These are phyloP conservation scores for Speleostelium caveatum DNA, from an alignment of 78 protist species.

Conservation along the genomic window DNA sequence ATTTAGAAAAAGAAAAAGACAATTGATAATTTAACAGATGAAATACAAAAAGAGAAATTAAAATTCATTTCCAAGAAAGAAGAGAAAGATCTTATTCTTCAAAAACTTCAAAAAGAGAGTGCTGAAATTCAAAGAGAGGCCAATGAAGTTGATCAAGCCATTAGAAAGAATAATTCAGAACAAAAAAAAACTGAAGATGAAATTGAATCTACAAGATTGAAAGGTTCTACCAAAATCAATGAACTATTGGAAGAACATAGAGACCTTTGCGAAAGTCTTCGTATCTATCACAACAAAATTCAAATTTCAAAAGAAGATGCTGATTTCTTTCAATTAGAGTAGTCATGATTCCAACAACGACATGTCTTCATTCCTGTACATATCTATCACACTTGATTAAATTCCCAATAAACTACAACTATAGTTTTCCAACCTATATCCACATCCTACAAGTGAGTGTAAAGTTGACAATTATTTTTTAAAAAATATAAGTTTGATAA, in stretches of 20 bases:
- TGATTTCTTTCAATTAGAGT: background rate
- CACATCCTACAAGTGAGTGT: background rate
- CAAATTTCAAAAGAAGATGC: too few species aligned
- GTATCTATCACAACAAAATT: too few species aligned
- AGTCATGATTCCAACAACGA: background rate
- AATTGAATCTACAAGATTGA: background rate
- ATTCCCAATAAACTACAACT: background rate
- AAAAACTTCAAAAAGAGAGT: background rate
- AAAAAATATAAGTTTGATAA: background rate
- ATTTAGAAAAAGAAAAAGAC: background rate
- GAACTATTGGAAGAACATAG: background rate
- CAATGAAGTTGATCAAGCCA: background rate
- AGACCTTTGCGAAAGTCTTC: background rate
- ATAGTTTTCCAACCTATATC: background rate
- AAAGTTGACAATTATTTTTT: background rate
- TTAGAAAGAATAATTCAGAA: too few species aligned
- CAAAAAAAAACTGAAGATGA: background rate
- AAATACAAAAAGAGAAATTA: slow-evolving; percentile 2
- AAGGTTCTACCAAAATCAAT: background rate
- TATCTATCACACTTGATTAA: background rate
- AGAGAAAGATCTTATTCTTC: background rate
- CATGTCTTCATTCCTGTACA: background rate
- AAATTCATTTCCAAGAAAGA: background rate
- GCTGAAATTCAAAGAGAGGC: background rate
- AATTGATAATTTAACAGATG: background rate